Conservation (phyloP, 1,284 basidiomycete genomes). For the Irpex sp. region DNA sequence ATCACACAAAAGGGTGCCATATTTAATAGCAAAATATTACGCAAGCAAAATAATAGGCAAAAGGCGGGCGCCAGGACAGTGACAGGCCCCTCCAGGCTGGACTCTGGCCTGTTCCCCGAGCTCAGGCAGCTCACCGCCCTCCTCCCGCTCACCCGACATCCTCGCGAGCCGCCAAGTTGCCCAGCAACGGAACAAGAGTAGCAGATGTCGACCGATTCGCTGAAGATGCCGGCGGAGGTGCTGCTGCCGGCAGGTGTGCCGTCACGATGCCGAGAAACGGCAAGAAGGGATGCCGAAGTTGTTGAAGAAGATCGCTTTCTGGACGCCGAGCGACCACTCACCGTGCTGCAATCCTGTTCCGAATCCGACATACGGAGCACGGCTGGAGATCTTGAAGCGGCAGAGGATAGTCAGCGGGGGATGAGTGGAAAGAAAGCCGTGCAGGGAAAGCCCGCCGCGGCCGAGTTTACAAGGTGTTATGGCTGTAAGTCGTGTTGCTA, state of each 20-base stretch:
- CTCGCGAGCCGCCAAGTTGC: not conserved
- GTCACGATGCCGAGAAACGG: constrained; percentile 9
- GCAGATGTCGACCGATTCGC: constrained; percentile 1
- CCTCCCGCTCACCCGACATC: not conserved
- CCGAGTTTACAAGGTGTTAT: not conserved
- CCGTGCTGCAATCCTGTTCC: not conserved
- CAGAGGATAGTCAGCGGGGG: not conserved
- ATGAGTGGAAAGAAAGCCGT: not conserved
- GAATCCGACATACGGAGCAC: not conserved
- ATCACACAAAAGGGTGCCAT: not conserved
- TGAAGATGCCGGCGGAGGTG: constrained; percentile 1
- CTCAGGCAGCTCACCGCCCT: not conserved
- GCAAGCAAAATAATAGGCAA: not conserved
- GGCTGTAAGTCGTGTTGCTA: constrained; percentile 7
- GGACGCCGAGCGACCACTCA: not conserved
- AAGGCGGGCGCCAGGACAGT: not conserved
- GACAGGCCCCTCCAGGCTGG: not conserved
- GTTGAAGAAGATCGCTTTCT: constrained; percentile 5
- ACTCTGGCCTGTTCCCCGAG: not conserved
- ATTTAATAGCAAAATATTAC: not conserved
- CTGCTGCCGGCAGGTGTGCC: constrained; percentile 1
- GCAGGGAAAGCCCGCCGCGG: constrained; percentile 3
- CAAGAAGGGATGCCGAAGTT: constrained; percentile 8
- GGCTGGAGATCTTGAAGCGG: not conserved
- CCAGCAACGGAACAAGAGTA: not conserved